Base-by-base conservation (phyloP, 2,329 filamentous ascomycete genomes). In the Botryotinia globosa region DNA sequence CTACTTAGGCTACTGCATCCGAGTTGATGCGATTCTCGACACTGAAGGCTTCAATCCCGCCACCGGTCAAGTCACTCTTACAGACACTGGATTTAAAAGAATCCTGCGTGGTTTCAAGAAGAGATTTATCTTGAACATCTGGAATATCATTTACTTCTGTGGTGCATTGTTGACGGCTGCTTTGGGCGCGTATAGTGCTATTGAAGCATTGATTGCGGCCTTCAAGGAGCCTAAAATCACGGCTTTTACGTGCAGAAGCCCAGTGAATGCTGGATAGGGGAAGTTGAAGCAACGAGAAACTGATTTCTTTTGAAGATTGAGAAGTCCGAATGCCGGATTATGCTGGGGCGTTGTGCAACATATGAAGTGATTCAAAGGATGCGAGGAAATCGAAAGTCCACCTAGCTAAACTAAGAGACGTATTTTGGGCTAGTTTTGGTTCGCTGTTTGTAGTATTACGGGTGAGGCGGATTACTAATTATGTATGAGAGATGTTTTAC, bases 141-240 rank as follows among this genome's bases (percentile, higher is more conserved):
- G 75, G 75, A 73, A 78, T 54, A 64, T 74, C 12, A 65, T 77
- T 44, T 77, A 78, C 64, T 77, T 78, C 65, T 68, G 77, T 10
- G 75, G 73, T 1, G 74, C 76, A 39, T 65, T 78, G 54, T 68
- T 73, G 37, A 77, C 75, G 61, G 75, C 72, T 65, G 74, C 67
- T 22, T 72, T 78, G 69, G 77, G 77, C 3, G 74, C 76, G 54
- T 78, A 78, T 72, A 51, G 42, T 54, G 78, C 80, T 16, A 80
- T 84, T 69, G 72, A 80, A n/a, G 76, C 77, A 10, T 78, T 85
- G 77, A 80, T 79, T 67, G 45, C 63, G 4, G 76, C 77, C 4
- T 80, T 78, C 68, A 64, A 73, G 71, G 71, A 73, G n/a, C 75
- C 72, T 18, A 72, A 75, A 61, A 64, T 75, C 54, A 77, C 74